Evolutionary conservation across 2,329 filamentous ascomycete genomes (phyloP).

Genomic region (Colletotrichum musicola): DNA sequence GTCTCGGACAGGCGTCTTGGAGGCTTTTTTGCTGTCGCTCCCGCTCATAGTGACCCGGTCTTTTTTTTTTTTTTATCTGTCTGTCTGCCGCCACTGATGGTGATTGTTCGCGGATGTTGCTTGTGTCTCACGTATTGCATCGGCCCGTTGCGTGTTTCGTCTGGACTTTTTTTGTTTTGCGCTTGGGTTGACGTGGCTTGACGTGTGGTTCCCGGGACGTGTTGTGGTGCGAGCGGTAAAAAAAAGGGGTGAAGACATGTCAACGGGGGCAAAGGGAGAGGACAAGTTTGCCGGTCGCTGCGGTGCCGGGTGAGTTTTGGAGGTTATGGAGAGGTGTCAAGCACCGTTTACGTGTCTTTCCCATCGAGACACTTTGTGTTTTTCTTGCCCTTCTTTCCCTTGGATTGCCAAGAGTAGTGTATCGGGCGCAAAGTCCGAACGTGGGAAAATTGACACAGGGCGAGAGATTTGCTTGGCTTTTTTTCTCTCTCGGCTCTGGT

Average conservation of each 20-base stretch:
- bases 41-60: neutral
- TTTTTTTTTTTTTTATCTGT: neutral
- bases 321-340: neutral
- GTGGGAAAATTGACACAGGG: too few species aligned
- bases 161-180: neutral
- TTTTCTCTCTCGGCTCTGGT: too few species aligned
- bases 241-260: too few species aligned
- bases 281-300: too few species aligned
- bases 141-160: conserved; percentile 32
- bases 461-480: too few species aligned
- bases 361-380: neutral
- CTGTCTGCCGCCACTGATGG: neutral
- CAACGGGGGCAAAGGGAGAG: neutral
- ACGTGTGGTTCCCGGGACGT: neutral
- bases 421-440: too few species aligned
- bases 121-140: conserved; percentile 1
- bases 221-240: neutral
- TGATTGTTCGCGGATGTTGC: neutral
- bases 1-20: conserved; percentile 36
- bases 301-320: neutral
- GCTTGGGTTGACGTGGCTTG: neutral
- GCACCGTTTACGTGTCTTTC: neutral
- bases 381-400: too few species aligned
- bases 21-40: neutral
- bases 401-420: too few species aligned